Base-by-base conservation (phyloP, 2,329 filamentous ascomycete species). In the Teratosphaeria viscida region DNA sequence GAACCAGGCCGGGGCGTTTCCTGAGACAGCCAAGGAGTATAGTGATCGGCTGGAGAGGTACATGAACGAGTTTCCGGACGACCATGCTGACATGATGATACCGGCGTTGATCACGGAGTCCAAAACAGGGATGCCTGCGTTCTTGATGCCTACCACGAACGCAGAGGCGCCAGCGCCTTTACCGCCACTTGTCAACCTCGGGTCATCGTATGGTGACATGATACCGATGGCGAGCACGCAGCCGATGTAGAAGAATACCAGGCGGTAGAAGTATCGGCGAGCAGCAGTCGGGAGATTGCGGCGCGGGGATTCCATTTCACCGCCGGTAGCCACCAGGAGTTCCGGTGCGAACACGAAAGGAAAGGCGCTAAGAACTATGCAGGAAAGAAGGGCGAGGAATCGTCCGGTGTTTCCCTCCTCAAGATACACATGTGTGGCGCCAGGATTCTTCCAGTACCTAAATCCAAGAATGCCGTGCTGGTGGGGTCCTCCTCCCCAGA, bases 101-200 rank as follows among this genome's bases (percentile, higher is more conserved):
- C 82, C 84, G 37, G 80, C 85, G 68, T 89, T 89, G 75, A 89
- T 85, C 65, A 88, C 79, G 62, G 82, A 82, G 66, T 86, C 82
- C 2, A 89, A 79, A 1, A 78, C 81, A 2, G 76, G 73, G 60
- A 82, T 80, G 3, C 79, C 78, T 2, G 77, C 78, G 58, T 77
- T 74, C 59, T 77, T 76, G 65, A 58, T 58, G n/a, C 52, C 59
- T 14, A 60, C 43, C 23, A 60, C 59, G 56, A 60, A 60, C 23
- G 59, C 52, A 5, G 52, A 55, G 8, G 52, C 49, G 7, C 56
- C 59, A 10, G 59, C 59, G 19, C 59, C 59, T 10, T 37, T 53
- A 16, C 56, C 59, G 39, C 56, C 55, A 64, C 74, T 72, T 14
- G 80, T 81, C 39, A 86, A 75, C 2, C 73, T 73, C 0, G 70